Evolutionary conservation across 1,284 basidiomycete species (phyloP), one percentile per base, ranked within the genome.

Genomic region (Ustilago shanxiensis): DNA sequence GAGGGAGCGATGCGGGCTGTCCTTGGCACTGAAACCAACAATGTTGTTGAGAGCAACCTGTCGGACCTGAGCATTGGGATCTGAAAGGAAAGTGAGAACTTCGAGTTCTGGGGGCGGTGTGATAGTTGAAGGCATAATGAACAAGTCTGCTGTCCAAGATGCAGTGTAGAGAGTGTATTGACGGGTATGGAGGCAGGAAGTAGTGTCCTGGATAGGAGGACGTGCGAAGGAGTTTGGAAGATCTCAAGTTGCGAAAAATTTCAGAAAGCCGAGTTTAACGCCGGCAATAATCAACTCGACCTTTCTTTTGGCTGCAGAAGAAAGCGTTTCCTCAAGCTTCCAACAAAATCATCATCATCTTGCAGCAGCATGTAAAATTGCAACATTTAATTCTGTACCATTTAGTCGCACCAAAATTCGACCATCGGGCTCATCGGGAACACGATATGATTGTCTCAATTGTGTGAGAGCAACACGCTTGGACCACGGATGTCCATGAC

Each of bases 11-110:
- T 79, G 52, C 1, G 83, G 71, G 60, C 70, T 72, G n/a, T 60
- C 66, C 54, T 81, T 75, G 22, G 73, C 77, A 45, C 80, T 80
- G 66, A 79, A 85, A 22, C 82, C 81, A 16, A 96, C 87, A 18
- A 97, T 89, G 87, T 94, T 93, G 58, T 91, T 89, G 13, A 98
- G 89, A 0, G 95, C 93, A 56, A 96, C 89, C 84, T 94, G 92
- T 47, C 95, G 90, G 26, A 93, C 95, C 84, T 94, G 91, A 0
- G 93, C 93, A 81, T 95, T 97, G 66, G 89, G 90, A 80, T 95
- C 94, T 80, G 92, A 91, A 52, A 98, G 87, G 83, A 98, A 98
- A 35, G 91, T 91, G 31, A 95, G 88, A 26, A 98, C 90, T 91
- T 97, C 87, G 39, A 86, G 70, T 58, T 79, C 72, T 20, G 79